Conservation (phyloP, 108 stramenopile genomes). For the Ochromonas danica region DNA sequence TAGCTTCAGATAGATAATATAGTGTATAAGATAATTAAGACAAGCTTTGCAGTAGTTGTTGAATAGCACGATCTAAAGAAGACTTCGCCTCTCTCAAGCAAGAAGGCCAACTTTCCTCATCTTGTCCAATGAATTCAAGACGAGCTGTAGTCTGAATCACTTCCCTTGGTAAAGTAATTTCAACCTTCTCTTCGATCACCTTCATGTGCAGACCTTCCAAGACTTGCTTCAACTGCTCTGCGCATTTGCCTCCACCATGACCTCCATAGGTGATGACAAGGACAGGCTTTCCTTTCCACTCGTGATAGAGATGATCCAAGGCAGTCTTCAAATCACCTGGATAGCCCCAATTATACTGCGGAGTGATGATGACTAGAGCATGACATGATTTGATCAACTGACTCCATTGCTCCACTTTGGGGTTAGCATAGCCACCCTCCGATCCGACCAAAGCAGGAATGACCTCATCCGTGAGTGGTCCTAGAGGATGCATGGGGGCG, state of each 20-base stretch:
- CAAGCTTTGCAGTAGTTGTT: too few species aligned
- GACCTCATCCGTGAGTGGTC: not conserved
- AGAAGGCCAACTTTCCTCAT: too few species aligned
- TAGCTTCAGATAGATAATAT: too few species aligned
- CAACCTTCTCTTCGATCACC: not conserved
- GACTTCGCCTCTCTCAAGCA: too few species aligned
- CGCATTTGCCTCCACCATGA: not conserved
- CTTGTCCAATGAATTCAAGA: too few species aligned
- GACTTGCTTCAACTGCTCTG: not conserved
- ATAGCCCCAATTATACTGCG: not conserved
- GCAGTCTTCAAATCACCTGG: not conserved
- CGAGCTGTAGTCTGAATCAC: not conserved
- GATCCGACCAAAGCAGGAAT: not conserved
- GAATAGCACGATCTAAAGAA: too few species aligned
- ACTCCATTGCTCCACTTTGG: not conserved
- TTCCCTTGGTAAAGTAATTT: not conserved
- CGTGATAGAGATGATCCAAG: conserved; percentile 1
- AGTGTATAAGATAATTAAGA: too few species aligned
- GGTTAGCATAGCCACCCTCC: too few species aligned
- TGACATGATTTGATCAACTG: not conserved
- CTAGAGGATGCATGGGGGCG: not conserved
- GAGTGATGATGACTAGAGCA: not conserved
- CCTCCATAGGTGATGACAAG: not conserved
- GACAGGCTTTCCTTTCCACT: conserved; percentile 5
- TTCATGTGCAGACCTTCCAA: not conserved